phyloP scores from a whole-genome alignment of 2,329 filamentous ascomycete species.

The Scortechinia acanthostroma region DNA sequence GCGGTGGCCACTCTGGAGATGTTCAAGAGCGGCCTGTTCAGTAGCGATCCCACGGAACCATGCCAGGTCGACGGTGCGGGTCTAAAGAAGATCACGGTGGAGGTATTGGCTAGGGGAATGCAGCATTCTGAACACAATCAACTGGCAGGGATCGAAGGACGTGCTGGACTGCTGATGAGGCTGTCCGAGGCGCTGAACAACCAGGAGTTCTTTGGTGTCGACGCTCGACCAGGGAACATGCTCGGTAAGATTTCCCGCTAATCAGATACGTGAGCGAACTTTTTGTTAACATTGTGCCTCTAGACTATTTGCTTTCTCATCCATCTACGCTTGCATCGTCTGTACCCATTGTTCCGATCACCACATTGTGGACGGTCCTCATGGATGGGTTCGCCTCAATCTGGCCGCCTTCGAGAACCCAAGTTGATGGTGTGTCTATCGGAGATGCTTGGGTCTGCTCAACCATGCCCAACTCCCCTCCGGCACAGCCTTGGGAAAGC shows the following conservation, averaged over 20 bases:
- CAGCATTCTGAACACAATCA: conserved; percentile 61
- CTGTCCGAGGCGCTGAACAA: conserved; percentile 57
- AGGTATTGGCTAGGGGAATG: conserved; percentile 54
- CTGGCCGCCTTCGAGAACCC: conserved; percentile 63
- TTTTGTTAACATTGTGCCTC: conserved; percentile 4
- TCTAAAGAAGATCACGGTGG: conserved; percentile 51
- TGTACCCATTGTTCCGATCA: conserved; percentile 60
- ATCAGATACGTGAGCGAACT: neutral
- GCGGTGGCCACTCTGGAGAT: conserved; percentile 50
- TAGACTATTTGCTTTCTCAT: conserved; percentile 68
- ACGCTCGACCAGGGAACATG: conserved; percentile 66
- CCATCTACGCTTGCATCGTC: conserved; percentile 61
- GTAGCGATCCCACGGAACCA: conserved; percentile 56
- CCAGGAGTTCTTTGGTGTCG: conserved; percentile 58
- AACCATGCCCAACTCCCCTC: neutral
- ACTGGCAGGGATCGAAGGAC: conserved; percentile 61
- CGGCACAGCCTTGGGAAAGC: conserved; percentile 12
- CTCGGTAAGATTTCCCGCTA: conserved; percentile 51
- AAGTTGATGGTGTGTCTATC: conserved; percentile 28
- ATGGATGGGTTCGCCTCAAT: conserved; percentile 64
- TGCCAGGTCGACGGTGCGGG: conserved; percentile 63
- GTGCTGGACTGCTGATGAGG: conserved; percentile 53
- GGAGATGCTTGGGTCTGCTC: conserved; percentile 38
- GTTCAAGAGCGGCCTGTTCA: conserved; percentile 67
- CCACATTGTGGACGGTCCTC: conserved; percentile 63